These are phyloP conservation scores for Saprolegnia diclina DNA, from an alignment of 352 stramenopile species.

Conservation along the genomic window DNA sequence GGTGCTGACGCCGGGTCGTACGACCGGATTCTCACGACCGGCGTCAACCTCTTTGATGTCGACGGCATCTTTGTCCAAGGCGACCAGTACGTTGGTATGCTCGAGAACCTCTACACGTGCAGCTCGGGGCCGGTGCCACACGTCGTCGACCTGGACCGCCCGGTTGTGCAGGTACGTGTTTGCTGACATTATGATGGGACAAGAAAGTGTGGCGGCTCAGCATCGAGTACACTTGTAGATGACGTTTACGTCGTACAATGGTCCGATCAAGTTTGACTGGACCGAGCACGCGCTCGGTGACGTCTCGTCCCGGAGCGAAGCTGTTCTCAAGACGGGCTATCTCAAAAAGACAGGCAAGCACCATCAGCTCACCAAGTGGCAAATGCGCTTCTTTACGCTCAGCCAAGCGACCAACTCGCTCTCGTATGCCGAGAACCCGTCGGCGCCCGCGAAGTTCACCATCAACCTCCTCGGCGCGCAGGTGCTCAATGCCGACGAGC, in stretches of 20 bases:
- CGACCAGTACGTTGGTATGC: constrained; percentile 69
- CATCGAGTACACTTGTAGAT: constrained; percentile 26
- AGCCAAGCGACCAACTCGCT: constrained; percentile 73
- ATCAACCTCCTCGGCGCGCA: constrained; percentile 66
- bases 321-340: constrained; percentile 76
- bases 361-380: constrained; percentile 65
- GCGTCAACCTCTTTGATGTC: constrained; percentile 78
- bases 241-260: constrained; percentile 57
- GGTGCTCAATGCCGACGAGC: constrained; percentile 63
- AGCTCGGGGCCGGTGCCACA: constrained; percentile 66
- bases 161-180: constrained; percentile 46
- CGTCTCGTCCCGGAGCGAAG: constrained; percentile 35
- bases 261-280: constrained; percentile 74
- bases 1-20: constrained; percentile 39
- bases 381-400: constrained; percentile 68
- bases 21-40: constrained; percentile 74
- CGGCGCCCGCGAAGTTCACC: constrained; percentile 47
- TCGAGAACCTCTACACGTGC: constrained; percentile 74
- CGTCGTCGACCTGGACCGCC: constrained; percentile 55
- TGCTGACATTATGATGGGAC: background rate
- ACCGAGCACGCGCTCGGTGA: constrained; percentile 26
- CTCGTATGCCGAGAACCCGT: constrained; percentile 70
- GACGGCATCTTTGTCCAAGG: constrained; percentile 60
- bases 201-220: background rate
- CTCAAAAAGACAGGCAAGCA: constrained; percentile 77